Evolutionary conservation across 1,284 basidiomycete species (phyloP).

Genomic region (Sphagnurus paluster): DNA sequence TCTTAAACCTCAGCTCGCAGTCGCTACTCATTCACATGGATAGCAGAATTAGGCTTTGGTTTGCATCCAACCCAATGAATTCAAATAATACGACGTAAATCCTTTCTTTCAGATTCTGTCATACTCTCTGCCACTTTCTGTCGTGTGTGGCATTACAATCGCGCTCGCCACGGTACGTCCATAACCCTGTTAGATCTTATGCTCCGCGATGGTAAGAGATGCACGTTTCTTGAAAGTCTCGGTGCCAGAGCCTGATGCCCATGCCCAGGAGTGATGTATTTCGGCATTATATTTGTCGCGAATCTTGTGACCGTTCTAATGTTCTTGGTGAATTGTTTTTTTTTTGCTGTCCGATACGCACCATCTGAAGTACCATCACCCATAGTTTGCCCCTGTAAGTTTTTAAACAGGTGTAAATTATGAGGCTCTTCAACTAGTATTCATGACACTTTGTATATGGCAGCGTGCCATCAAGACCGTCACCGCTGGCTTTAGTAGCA

Average conservation of each 20-base stretch:
- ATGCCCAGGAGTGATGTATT: conserved; percentile 33
- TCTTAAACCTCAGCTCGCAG: conserved; percentile 19
- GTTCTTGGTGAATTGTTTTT: conserved; percentile 26
- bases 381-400: conserved; percentile 29
- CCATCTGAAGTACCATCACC: too few relatives aligned
- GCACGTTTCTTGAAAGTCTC: too few relatives aligned
- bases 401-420: too few relatives aligned
- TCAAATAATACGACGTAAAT: neutral
- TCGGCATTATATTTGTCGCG: conserved; percentile 29
- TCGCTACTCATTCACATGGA: conserved; percentile 34
- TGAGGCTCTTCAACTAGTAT: too few relatives aligned
- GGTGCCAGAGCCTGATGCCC: too few relatives aligned
- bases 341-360: neutral
- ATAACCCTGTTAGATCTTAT: conserved; percentile 27
- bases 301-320: conserved; percentile 31
- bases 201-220: conserved; percentile 29
- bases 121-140: conserved; percentile 32
- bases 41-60: conserved; percentile 35
- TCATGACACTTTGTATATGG: too few relatives aligned
- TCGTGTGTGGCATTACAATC: conserved; percentile 23
- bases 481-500: conserved; percentile 33
- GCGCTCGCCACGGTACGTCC: conserved; percentile 13
- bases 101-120: conserved; percentile 24
- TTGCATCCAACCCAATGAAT: too few relatives aligned
- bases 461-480: conserved; percentile 32